Base-by-base conservation (phyloP, 805 yeast species). In the Candida dendrica region DNA sequence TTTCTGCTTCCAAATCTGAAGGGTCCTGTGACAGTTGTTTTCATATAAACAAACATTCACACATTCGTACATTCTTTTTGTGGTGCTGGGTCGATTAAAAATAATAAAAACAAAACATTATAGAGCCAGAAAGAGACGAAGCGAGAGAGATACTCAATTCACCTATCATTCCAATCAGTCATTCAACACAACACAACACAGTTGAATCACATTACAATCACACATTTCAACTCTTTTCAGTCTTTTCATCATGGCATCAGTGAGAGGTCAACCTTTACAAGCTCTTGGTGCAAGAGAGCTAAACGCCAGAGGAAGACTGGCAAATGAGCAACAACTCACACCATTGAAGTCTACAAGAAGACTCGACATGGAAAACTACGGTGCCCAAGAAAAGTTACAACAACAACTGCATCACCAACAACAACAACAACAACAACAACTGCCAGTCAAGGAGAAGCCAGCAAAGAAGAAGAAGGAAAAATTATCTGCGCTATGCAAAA, bases 401-500 rank as follows among this genome's bases (percentile, higher is more conserved):
- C 40, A 43, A 40, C 33, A 40, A 36, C 26, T 44, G 42, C 27
- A 34, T 27, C 52, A 49, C 17, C 55, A 54, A 15, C 55, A 48
- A 26, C 52, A 56, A 33, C 48, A 27, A 17, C 46, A 42, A 29
- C 30, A 38, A 26, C 39, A 41, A 41, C 34, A 41, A 38, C 35
- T 44, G 42, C 48, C 53, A 11, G 32, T 20, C 17, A 53, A 50
- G 20, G 63, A 60, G 29, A 63, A 64, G 44, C 30, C 30, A 5
- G 63, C 65, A 35, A 81, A 77, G 61, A 86, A 84, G 74, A 83
- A 83, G 69, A 89, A 84, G 63, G 96, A 88, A 60, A 91, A 91
- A 63, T 71, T 88, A 34, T 84, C 95, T 3, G 78, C 96, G 0
- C 72, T 93, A 40, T 93, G 98, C 64, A 87, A 88, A 64, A 93